These are phyloP conservation scores for Flaveria brownii DNA, from an alignment of 129 eudicot genomes.

Conservation along the genomic window DNA sequence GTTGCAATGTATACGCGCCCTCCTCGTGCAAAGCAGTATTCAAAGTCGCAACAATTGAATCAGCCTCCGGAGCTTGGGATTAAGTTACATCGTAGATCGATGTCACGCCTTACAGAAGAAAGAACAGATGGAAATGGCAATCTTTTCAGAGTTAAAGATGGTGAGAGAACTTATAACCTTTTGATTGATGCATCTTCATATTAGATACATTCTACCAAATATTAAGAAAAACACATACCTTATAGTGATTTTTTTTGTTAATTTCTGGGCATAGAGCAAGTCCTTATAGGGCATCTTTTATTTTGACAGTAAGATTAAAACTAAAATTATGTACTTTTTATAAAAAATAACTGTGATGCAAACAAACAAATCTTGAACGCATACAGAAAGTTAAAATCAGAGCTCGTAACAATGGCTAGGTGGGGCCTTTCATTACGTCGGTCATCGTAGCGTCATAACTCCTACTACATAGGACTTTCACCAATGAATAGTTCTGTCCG, in stretches of 20 bases:
- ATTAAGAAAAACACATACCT: background rate
- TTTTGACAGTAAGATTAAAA: too few species aligned
- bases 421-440: too few species aligned
- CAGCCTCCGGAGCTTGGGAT: constrained; percentile 24
- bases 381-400: too few species aligned
- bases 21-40: constrained; percentile 29
- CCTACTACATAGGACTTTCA: too few species aligned
- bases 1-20: constrained; percentile 4
- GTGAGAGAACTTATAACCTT: constrained; percentile 28
- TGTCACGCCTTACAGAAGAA: constrained; percentile 20
- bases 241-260: background rate
- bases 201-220: background rate
- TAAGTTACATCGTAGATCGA: constrained; percentile 28
- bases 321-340: too few species aligned
- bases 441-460: too few species aligned
- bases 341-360: too few species aligned
- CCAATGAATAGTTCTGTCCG: too few species aligned
- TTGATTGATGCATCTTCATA: constrained; percentile 1
- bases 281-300: too few species aligned
- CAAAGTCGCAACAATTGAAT: constrained; percentile 31
- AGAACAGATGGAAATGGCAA: constrained; percentile 5
- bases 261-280: background rate
- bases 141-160: constrained; percentile 14
- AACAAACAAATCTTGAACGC: too few species aligned
- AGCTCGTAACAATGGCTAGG: too few species aligned